Percentiles rank a stretch among this genome's conserved stretches.
Conservation (phyloP, 2,329 filamentous ascomycete species). For the Arthrobotrys megalospora region DNA sequence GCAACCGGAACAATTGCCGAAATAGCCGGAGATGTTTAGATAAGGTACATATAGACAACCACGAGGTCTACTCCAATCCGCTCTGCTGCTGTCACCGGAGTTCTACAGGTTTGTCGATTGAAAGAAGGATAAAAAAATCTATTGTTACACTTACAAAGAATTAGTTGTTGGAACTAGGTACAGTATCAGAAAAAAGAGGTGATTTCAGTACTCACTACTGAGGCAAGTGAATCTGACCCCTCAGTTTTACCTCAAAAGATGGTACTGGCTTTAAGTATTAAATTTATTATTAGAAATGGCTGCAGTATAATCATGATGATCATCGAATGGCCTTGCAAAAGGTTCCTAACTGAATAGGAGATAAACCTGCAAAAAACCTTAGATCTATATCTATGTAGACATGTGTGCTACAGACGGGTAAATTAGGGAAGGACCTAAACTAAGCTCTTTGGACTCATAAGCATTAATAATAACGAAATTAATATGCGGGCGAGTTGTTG, state of each 20-base stretch:
- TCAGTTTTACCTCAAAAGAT: neutral
- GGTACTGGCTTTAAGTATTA: no score
- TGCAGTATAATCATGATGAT: no score
- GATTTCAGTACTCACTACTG: neutral
- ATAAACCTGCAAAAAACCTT: no score
- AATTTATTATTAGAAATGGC: no score
- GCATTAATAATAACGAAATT: no score
- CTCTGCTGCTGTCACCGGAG: neutral
- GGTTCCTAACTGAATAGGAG: no score
- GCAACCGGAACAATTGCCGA: slow-evolving; percentile 1
- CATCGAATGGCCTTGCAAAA: no score
- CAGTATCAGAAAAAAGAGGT: neutral
- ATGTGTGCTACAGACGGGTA: no score
- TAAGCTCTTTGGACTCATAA: no score
- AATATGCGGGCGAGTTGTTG: no score
- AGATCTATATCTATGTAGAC: no score
- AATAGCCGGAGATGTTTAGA: neutral
- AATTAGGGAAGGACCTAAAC: no score
- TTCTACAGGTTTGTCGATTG: neutral
- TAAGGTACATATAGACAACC: neutral
- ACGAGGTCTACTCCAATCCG: neutral
- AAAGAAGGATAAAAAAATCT: neutral
- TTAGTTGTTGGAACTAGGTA: neutral
- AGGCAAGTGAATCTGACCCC: neutral
- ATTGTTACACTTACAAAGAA: slow-evolving; percentile 11